Base-by-base conservation (phyloP, 805 yeast species). In the Suhomyces faveliae region DNA sequence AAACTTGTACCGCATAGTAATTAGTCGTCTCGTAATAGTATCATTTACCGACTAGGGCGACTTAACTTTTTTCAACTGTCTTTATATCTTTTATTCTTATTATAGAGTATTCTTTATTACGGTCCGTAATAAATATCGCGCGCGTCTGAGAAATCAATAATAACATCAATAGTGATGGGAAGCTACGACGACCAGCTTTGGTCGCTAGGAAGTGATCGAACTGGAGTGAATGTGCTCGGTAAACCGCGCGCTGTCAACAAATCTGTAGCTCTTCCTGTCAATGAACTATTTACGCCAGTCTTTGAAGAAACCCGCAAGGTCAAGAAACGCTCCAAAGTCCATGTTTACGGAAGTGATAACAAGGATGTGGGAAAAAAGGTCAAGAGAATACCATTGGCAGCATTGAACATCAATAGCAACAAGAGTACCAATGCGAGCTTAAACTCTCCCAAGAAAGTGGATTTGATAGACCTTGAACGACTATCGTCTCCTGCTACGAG, bases 171-270 rank as follows among this genome's bases (percentile, higher is more conserved):
- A 33, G 10, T 33, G 21, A 40, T 40, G 43, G 43, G 29, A 9
- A 40, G 29, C 19, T 15, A 27, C 21, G 35, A 40, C 8, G 43
- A 40, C 43, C 12, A 15, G 22, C 21, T 25, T 20, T 40, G 33
- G 43, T 13, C 35, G 15, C 23, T 39, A 13, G 43, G 43, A 20
- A 33, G 37, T 10, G 43, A 40, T n/a, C 22, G 43, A n/a, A 40
- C 17, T 25, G n/a, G 10, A 12, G 15, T 17, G 23, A 40, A 40
- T 17, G 11, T 20, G 8, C 37, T 33, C 21, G 37, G 37, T 8
- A 33, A 20, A 20, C 43, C 43, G 2, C 43, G 43, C 15, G 35
- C 29, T 10, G 21, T n/a, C 15, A 25, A 19, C 13, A 12, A 9
- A 3, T 15, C 29, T n/a, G 35, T 40, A 11, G 22, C 43, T 15